Conservation (phyloP, 1,284 basidiomycete species). For the Sparassis latifolia region DNA sequence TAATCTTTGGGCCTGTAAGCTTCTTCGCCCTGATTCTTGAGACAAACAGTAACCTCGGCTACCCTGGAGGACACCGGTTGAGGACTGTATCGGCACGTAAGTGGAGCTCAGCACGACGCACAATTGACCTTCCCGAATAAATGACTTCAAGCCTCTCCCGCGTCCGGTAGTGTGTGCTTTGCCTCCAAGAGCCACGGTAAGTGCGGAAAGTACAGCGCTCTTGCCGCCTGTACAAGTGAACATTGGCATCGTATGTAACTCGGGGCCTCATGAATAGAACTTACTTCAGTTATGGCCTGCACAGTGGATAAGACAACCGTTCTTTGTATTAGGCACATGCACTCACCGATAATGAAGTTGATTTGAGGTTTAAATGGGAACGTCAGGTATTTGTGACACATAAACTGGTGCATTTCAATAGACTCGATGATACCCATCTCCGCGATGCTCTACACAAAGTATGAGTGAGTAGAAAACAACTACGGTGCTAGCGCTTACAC, state of each 20-base stretch:
- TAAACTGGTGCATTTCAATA: constrained; percentile 89
- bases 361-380: constrained; percentile 86
- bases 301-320: background rate
- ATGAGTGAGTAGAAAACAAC: background rate
- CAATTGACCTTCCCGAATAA: constrained; percentile 84
- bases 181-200: constrained; percentile 91
- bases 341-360: constrained; percentile 93
- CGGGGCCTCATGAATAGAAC: constrained; percentile 21
- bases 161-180: constrained; percentile 88
- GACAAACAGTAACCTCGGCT: constrained; percentile 71
- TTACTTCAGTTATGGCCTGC: constrained; percentile 75
- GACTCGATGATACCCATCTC: constrained; percentile 84
- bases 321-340: background rate
- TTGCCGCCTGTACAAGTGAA: constrained; percentile 67
- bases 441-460: constrained; percentile 53
- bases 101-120: constrained; percentile 30
- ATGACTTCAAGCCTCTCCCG: constrained; percentile 81
- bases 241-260: background rate
- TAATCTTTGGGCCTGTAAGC: constrained; percentile 83
- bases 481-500: constrained; percentile 40
- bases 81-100: background rate
- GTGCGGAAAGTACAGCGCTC: constrained; percentile 89
- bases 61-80: constrained; percentile 33
- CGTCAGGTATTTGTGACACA: constrained; percentile 87
- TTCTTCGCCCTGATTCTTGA: constrained; percentile 88